These are phyloP conservation scores for Penicillium canariense DNA, from an alignment of 495 filamentous ascomycete genomes.

Conservation along the genomic window DNA sequence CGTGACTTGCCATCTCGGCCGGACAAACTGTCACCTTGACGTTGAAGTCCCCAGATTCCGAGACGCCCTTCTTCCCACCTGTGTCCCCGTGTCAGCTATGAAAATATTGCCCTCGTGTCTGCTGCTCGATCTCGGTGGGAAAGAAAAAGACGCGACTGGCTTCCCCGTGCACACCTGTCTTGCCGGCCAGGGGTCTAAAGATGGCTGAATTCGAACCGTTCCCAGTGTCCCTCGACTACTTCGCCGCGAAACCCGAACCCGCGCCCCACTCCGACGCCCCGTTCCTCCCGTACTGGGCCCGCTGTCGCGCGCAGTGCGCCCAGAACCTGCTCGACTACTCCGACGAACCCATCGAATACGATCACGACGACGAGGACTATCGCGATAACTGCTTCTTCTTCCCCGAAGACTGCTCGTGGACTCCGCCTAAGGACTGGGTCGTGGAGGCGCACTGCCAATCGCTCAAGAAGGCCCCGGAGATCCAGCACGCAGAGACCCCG, in stretches of 20 bases:
- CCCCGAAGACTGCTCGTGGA: conserved; percentile 48
- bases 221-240: conserved; percentile 22
- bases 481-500: conserved; percentile 3
- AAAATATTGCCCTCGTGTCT: conserved; percentile 15
- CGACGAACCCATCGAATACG: conserved; percentile 48
- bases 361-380: conserved; percentile 47
- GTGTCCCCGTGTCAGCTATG: conserved; percentile 12
- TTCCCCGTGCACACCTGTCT: neutral
- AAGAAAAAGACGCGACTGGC: conserved; percentile 5
- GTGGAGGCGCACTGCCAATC: conserved; percentile 18
- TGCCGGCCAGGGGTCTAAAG: conserved; percentile 26
- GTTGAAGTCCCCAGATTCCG: conserved; percentile 3
- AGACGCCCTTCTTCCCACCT: conserved; percentile 1
- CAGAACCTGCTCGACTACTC: conserved; percentile 42
- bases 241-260: conserved; percentile 14
- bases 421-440: conserved; percentile 35
- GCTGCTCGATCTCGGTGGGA: conserved; percentile 11
- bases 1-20: conserved; percentile 24
- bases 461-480: conserved; percentile 1
- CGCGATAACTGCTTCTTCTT: conserved; percentile 49
- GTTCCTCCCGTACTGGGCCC: conserved; percentile 46
- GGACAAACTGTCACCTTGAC: conserved; percentile 10
- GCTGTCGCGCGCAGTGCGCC: conserved; percentile 37
- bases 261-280: conserved; percentile 11
- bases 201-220: conserved; percentile 31